phyloP scores from a whole-genome alignment of 352 stramenopile species.

The Plasmopara halstedii region DNA sequence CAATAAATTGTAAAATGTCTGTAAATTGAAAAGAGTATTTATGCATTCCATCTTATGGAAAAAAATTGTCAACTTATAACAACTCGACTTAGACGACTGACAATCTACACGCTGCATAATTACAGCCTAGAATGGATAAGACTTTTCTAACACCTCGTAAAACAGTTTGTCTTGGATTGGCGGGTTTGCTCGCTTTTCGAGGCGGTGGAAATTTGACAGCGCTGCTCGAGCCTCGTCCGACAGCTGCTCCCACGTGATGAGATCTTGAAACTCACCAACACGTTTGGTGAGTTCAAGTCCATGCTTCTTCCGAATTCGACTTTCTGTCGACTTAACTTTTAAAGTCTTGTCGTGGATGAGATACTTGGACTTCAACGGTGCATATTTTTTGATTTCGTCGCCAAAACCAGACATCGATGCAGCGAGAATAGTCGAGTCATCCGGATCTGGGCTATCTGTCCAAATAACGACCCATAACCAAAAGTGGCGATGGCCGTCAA shows the following conservation, averaged over 20 bases:
- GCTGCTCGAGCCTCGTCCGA: conserved; percentile 9
- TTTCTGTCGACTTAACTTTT: conserved; percentile 8
- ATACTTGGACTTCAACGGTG: neutral
- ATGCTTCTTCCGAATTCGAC: conserved; percentile 2
- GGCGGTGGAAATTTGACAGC: neutral
- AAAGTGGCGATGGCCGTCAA: conserved; percentile 10
- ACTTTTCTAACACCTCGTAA: neutral
- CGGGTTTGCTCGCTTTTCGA: neutral
- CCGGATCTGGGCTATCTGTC: conserved; percentile 8
- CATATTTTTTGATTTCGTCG: conserved; percentile 3
- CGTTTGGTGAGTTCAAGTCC: conserved; percentile 1
- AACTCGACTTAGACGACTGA: too few relatives aligned
- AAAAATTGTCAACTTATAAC: too few relatives aligned
- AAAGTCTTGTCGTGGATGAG: conserved; percentile 4
- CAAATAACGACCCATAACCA: conserved; percentile 14
- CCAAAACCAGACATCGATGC: neutral
- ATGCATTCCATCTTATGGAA: too few relatives aligned
- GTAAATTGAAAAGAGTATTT: too few relatives aligned
- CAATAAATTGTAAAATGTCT: too few relatives aligned
- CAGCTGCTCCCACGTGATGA: conserved; percentile 17
- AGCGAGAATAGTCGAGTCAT: conserved; percentile 9
- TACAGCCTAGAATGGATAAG: neutral
- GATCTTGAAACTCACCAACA: conserved; percentile 7
- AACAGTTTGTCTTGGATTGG: neutral
- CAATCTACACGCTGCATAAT: too few relatives aligned